phyloP scores from a whole-genome alignment of 208 protist species.

The Lotmaria passim region DNA sequence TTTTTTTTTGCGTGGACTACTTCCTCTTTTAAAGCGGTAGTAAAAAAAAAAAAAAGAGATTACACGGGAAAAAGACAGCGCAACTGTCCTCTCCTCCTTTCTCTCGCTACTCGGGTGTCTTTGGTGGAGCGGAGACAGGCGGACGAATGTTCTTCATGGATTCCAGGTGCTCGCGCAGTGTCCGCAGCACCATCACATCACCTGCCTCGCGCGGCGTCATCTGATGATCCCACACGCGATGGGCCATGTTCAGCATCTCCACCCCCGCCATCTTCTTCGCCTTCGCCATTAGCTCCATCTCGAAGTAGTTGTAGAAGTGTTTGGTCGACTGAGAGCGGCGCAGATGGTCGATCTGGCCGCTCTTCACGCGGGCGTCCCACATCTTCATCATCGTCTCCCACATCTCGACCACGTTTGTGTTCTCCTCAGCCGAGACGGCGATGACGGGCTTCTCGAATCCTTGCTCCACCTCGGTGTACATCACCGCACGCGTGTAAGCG shows the following conservation, averaged over 20 bases:
- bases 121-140: not conserved
- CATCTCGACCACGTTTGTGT: slow-evolving; percentile 38
- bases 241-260: slow-evolving; percentile 38
- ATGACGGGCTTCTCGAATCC: slow-evolving; percentile 59
- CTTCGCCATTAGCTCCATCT: slow-evolving; percentile 49
- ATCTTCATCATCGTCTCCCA: slow-evolving; percentile 49
- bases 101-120: not conserved
- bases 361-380: slow-evolving; percentile 38
- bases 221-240: slow-evolving; percentile 41
- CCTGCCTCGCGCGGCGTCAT: slow-evolving; percentile 50
- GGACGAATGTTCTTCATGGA: not conserved
- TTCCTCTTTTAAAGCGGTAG: no score
- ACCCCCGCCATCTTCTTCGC: slow-evolving; percentile 41
- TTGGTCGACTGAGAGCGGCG: slow-evolving; percentile 43
- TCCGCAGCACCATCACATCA: slow-evolving; percentile 39
- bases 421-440: slow-evolving; percentile 46
- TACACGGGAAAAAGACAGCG: not conserved
- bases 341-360: slow-evolving; percentile 41
- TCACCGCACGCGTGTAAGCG: slow-evolving; percentile 58
- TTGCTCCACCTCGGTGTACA: slow-evolving; percentile 52
- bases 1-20: no score
- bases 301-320: slow-evolving; percentile 63
- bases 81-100: not conserved
- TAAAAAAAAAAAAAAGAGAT: not conserved
- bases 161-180: slow-evolving; percentile 31